Evolutionary conservation across 805 yeast species (phyloP), one percentile per base, ranked within the genome.

Genomic region (Saturnispora gosingensis): DNA sequence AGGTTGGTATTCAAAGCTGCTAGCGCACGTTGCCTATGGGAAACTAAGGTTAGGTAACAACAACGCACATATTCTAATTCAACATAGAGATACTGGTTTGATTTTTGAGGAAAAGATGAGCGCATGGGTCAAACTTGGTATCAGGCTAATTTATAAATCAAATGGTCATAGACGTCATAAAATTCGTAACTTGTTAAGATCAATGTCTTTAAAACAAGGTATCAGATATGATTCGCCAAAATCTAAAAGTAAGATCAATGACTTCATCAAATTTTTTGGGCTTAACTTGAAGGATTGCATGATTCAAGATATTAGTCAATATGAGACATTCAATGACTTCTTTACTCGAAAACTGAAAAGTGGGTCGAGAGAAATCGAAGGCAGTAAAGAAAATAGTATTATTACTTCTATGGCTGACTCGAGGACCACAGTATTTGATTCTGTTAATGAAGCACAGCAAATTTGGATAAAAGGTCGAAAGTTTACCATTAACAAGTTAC

Each of bases 21-120:
- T 90, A 52, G 84, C 89, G 47, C 90, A 88, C 61, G 70, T 93
- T 45, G 87, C 93, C 0, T 89, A 88, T 62, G 99, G 99, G 0
- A 85, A 85, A 59, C 85, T 89, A 63, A 81, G 82, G 46, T 68
- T 91, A 36, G 97, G 97, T 2, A 82, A 83, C 24, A 88, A 91
- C 62, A 88, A 95, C 46, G 99, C 97, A 9, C 91, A 91, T 62
- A 91, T 93, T 30, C 71, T 93, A 47, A 97, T 91, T 2, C 98
- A 93, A 65, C 97, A 93, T 64, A 74, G 99, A 54, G 72, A 77
- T 16, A 83, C 97, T 0, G 99, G 99, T 0, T 76, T 87, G 45
- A 80, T 91, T n/a, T 67, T 85, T 61, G 98, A 91, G 64, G 99
- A 91, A 61, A 88, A 88, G 60, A 91, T 93, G 86, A 83, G 90